Evolutionary conservation across 208 protist species (phyloP).

Genomic region (Histomonas meleagridis): DNA sequence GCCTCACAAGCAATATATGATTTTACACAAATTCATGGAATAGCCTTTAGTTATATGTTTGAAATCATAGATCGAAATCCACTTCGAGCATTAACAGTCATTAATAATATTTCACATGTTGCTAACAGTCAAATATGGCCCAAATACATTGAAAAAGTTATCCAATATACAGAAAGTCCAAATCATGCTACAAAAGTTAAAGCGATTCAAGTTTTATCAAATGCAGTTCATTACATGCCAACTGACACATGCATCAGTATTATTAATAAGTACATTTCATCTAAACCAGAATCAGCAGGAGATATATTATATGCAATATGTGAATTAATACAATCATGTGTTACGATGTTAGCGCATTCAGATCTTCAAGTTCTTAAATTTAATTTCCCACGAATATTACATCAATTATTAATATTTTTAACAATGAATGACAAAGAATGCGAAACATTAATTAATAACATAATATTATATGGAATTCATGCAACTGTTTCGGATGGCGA

Average conservation of each 20-base stretch:
- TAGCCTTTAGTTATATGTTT: background rate
- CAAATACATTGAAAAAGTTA: background rate
- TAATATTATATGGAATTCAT: background rate
- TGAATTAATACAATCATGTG: background rate
- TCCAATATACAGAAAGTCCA: background rate
- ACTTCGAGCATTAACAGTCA: background rate
- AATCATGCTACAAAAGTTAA: background rate
- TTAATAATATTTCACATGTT: background rate
- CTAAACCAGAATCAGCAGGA: background rate
- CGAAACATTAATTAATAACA: background rate
- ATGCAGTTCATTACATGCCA: background rate
- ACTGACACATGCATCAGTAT: background rate
- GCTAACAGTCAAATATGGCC: background rate
- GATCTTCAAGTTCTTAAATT: background rate
- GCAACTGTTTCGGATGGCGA: background rate
- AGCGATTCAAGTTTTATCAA: background rate
- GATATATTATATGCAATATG: background rate
- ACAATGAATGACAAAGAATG: background rate
- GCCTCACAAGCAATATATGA: slow-evolving; percentile 27
- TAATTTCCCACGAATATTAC: background rate
- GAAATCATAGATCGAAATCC: background rate
- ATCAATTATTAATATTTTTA: background rate
- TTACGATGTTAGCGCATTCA: background rate
- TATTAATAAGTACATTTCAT: background rate
- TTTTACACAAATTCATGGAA: background rate